phyloP scores from a whole-genome alignment of 306 rosid species.

The Cajanus cajan region DNA sequence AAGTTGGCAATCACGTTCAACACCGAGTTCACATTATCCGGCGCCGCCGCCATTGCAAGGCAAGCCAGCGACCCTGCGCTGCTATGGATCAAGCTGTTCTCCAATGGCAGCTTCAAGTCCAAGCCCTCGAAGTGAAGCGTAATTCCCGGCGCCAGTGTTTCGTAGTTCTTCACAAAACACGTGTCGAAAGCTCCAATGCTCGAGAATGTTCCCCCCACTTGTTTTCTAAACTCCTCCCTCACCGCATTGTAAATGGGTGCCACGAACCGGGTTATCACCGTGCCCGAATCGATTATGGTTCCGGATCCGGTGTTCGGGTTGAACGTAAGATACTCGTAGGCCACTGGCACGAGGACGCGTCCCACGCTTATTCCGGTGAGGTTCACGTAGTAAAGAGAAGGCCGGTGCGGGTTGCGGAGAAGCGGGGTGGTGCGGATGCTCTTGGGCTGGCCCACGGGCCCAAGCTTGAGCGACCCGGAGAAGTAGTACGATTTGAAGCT shows the following conservation, averaged over 20 bases:
- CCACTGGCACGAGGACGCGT: slow-evolving; percentile 41
- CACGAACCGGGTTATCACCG: slow-evolving; percentile 76
- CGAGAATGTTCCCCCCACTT: slow-evolving; percentile 60
- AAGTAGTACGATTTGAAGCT: slow-evolving; percentile 87
- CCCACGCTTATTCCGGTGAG: slow-evolving; percentile 78
- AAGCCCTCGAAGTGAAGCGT: slow-evolving; percentile 59
- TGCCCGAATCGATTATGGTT: slow-evolving; percentile 86
- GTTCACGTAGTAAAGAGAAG: slow-evolving; percentile 79
- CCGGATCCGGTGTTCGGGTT: slow-evolving; percentile 72
- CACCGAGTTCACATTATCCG: slow-evolving; percentile 75
- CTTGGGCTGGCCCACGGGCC: slow-evolving; percentile 78
- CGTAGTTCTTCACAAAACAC: slow-evolving; percentile 55
- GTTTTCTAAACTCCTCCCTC: slow-evolving; percentile 81
- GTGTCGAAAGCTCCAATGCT: slow-evolving; percentile 86
- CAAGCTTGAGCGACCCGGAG: slow-evolving; percentile 85
- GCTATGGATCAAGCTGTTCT: slow-evolving; percentile 85
- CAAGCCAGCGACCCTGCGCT: slow-evolving; percentile 80
- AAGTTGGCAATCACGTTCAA: slow-evolving; percentile 85
- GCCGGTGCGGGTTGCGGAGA: slow-evolving; percentile 69
- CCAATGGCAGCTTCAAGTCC: slow-evolving; percentile 65
- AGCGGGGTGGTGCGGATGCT: slow-evolving; percentile 78
- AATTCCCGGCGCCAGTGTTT: slow-evolving; percentile 51
- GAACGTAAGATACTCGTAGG: slow-evolving; percentile 46
- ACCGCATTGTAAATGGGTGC: slow-evolving; percentile 61
- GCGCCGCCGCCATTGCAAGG: slow-evolving; percentile 89